A percentile compares a stretch with the other conserved stretches of the same genome.
These are phyloP conservation scores for Botrytis byssoidea DNA, from an alignment of 2,329 filamentous ascomycete genomes.

Conservation along the genomic window DNA sequence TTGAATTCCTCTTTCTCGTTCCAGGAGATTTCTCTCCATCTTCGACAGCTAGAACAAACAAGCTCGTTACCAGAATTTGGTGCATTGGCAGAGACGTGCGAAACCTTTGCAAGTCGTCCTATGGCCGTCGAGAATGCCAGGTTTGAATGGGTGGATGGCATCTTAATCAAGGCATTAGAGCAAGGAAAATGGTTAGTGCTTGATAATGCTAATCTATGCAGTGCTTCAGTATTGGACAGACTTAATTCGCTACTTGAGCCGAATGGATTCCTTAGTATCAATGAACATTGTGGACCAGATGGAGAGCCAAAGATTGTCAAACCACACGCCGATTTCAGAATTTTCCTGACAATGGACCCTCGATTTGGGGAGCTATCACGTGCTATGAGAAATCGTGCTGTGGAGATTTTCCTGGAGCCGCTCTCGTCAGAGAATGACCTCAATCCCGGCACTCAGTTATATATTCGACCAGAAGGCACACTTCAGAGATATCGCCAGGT, in stretches of 20 bases:
- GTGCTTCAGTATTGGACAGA: conserved; percentile 87
- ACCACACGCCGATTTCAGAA: conserved; percentile 82
- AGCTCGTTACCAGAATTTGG: conserved; percentile 44
- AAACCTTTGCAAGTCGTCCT: conserved; percentile 50
- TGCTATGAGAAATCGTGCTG: conserved; percentile 92
- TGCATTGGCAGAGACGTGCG: conserved; percentile 30
- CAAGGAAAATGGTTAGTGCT: conserved; percentile 89
- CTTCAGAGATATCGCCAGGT: conserved; percentile 36
- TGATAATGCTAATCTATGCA: conserved; percentile 97
- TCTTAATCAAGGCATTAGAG: conserved; percentile 83
- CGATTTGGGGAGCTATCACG: conserved; percentile 89
- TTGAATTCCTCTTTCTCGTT: conserved; percentile 30
- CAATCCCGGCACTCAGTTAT: neutral
- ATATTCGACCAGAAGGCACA: conserved; percentile 30
- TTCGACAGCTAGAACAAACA: conserved; percentile 37
- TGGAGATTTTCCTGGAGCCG: conserved; percentile 77
- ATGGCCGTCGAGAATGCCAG: conserved; percentile 67
- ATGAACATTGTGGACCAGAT: conserved; percentile 83
- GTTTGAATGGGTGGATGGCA: conserved; percentile 95
- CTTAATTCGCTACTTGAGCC: conserved; percentile 93
- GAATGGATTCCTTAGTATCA: conserved; percentile 82
- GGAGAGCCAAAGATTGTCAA: conserved; percentile 76
- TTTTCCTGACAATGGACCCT: conserved; percentile 93
- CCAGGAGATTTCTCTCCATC: conserved; percentile 35
- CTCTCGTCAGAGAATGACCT: conserved; percentile 8